phyloP scores from a whole-genome alignment of 805 yeast species.

The Saccharomyces kudriavzevii region DNA sequence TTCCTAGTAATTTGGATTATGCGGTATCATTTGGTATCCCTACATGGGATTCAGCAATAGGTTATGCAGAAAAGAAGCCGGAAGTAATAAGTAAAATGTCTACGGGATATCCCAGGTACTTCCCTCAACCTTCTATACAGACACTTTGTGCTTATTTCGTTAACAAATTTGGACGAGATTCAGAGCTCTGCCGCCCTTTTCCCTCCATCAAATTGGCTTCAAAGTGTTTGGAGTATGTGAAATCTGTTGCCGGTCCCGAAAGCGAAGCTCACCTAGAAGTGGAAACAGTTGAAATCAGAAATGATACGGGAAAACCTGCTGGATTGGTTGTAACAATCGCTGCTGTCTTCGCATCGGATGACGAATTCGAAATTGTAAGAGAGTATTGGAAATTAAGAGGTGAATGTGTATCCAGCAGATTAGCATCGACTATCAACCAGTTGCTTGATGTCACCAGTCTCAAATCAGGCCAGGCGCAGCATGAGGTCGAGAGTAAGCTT shows the following conservation, averaged over 20 bases:
- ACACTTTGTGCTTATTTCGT: constrained; percentile 45
- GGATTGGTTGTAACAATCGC: constrained; percentile 55
- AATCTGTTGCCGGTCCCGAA: constrained; percentile 15
- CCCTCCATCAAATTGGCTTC: constrained; percentile 64
- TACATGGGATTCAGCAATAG: constrained; percentile 85
- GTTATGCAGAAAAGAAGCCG: constrained; percentile 79
- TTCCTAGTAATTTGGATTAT: constrained; percentile 34
- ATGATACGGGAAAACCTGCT: constrained; percentile 39
- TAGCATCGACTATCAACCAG: constrained; percentile 5
- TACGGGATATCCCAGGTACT: constrained; percentile 83
- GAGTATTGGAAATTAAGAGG: constrained; percentile 66
- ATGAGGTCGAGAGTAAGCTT: background rate
- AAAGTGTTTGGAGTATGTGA: constrained; percentile 66
- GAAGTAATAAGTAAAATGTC: constrained; percentile 73
- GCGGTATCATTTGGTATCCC: constrained; percentile 91
- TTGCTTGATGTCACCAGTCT: background rate
- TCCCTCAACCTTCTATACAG: constrained; percentile 53
- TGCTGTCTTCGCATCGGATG: constrained; percentile 56
- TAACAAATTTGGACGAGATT: constrained; percentile 59
- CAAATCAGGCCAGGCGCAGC: background rate
- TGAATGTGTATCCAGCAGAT: constrained; percentile 13
- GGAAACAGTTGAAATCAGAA: constrained; percentile 3
- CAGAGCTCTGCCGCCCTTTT: constrained; percentile 61
- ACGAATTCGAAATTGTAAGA: constrained; percentile 53
- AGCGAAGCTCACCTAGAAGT: constrained; percentile 10